Evolutionary conservation across 1,284 basidiomycete genomes (phyloP), one percentile per base, ranked within the genome.

Genomic region (Pseudozyma flocculosa): DNA sequence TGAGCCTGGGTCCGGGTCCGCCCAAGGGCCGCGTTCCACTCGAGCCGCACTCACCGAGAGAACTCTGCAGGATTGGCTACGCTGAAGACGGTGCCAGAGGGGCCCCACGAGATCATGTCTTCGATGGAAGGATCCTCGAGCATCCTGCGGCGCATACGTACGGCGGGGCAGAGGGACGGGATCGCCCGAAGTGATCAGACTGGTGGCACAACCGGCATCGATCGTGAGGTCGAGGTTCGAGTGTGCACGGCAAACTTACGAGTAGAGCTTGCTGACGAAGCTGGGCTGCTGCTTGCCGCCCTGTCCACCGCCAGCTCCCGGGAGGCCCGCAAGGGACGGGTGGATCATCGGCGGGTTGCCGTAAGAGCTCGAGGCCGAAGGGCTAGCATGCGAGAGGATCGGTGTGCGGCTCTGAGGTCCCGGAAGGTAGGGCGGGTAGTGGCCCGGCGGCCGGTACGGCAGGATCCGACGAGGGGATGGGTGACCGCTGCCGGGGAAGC

Each of bases 11-110:
- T n/a, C n/a, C n/a, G n/a, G n/a, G n/a, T n/a, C n/a, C n/a, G n/a
- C n/a, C n/a, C n/a, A n/a, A n/a, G n/a, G n/a, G n/a, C n/a, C n/a
- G n/a, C n/a, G n/a, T n/a, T n/a, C n/a, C n/a, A n/a, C n/a, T n/a
- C n/a, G n/a, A n/a, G n/a, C n/a, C n/a, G 32, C 32, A 34, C 32
- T 34, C 15, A 34, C 2, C 66, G 55, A 14, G 72, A 72, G 42
- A 74, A 74, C 36, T 72, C 70, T 22, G 72, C 61, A 1, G 72
- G 72, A 36, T 69, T 72, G 40, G 72, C 68, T 19, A 74, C 72
- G 48, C 60, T 64, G 45, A 74, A 74, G 15, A 63, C 67, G 26
- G 65, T 66, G 10, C 72, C 72, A 4, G 51, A 53, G 2, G 61
- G 59, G 4, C 60, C 68, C 72, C 72, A 74, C 29, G 54, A 51